phyloP scores from a whole-genome alignment of 2,329 filamentous ascomycete species.

The Xylaria multiplex region DNA sequence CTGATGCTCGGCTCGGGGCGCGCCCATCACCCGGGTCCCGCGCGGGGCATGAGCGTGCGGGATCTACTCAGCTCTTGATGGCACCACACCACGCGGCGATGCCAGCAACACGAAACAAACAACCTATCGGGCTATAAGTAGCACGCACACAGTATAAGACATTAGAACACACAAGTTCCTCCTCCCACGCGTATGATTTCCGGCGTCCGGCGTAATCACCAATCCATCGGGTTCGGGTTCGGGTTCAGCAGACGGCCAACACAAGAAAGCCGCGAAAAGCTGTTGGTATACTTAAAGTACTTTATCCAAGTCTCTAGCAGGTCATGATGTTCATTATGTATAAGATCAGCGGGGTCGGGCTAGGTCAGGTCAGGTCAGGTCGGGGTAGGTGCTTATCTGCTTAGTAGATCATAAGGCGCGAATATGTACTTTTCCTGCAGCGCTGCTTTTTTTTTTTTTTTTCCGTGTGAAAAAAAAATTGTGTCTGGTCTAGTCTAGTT shows the following conservation, averaged over 20 bases:
- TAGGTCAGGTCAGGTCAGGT: background rate
- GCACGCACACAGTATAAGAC: background rate
- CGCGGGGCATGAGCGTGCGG: slow-evolving; percentile 63
- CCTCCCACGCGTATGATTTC: background rate
- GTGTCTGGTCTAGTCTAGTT: too few relatives aligned
- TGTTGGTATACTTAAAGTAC: too few relatives aligned
- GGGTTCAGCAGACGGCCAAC: background rate
- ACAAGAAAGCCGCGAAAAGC: background rate
- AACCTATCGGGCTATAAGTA: background rate
- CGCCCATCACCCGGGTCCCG: slow-evolving; percentile 39
- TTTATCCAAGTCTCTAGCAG: too few relatives aligned
- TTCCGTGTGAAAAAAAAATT: background rate
- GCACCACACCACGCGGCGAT: slow-evolving; percentile 35
- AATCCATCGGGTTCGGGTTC: background rate
- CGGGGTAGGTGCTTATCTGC: background rate
- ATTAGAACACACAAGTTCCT: background rate
- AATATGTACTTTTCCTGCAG: too few relatives aligned
- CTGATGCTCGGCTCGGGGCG: slow-evolving; percentile 76
- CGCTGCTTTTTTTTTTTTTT: background rate
- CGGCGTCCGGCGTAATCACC: background rate
- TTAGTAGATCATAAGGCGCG: background rate
- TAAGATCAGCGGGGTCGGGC: background rate
- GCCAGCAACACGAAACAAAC: background rate
- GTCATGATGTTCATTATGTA: background rate
- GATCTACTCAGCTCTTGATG: slow-evolving; percentile 62